Evolutionary conservation across 495 filamentous ascomycete species (phyloP).

Genomic region (Sordaria brevicollis): DNA sequence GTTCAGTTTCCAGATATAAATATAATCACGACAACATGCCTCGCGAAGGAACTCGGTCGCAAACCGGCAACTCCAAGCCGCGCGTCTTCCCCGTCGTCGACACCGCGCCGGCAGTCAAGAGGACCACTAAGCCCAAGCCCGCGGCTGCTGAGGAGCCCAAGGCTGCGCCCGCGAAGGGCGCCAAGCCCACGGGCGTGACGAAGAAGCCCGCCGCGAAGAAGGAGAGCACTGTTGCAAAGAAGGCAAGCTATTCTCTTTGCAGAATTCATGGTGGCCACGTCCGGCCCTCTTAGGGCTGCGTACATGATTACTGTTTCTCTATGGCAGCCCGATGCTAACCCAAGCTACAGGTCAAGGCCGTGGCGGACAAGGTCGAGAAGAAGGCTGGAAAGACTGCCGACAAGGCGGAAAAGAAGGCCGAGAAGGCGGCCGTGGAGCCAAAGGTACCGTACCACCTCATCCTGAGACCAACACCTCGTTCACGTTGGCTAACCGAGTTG

Average conservation of each 20-base stretch:
- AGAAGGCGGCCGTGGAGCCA: slow-evolving; percentile 10
- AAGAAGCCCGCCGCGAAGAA: slow-evolving; percentile 46
- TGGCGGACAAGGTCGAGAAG: slow-evolving; percentile 33
- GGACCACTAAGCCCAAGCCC: slow-evolving; percentile 32
- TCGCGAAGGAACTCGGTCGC: slow-evolving; percentile 46
- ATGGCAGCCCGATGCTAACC: slow-evolving; percentile 15
- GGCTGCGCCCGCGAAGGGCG: slow-evolving; percentile 30
- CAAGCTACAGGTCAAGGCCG: slow-evolving; percentile 32
- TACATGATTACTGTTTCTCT: not conserved
- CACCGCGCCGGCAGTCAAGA: slow-evolving; percentile 39
- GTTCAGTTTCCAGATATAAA: not conserved
- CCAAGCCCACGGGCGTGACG: slow-evolving; percentile 42
- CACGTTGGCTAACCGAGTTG: not conserved
- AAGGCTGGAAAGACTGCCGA: slow-evolving; percentile 14
- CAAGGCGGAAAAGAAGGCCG: slow-evolving; percentile 14
- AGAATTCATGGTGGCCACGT: not conserved
- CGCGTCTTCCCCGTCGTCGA: slow-evolving; percentile 41
- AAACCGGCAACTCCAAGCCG: slow-evolving; percentile 44
- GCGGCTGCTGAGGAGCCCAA: slow-evolving; percentile 22
- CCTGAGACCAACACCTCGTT: no score
- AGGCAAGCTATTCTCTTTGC: slow-evolving; percentile 25
- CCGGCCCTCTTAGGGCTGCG: not conserved
- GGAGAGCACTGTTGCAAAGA: slow-evolving; percentile 33
- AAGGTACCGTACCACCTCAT: slow-evolving; percentile 5
- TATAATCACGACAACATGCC: slow-evolving; percentile 28